Base-by-base conservation (phyloP, 1,284 basidiomycete genomes). In the Paramarasmius palmivorus region DNA sequence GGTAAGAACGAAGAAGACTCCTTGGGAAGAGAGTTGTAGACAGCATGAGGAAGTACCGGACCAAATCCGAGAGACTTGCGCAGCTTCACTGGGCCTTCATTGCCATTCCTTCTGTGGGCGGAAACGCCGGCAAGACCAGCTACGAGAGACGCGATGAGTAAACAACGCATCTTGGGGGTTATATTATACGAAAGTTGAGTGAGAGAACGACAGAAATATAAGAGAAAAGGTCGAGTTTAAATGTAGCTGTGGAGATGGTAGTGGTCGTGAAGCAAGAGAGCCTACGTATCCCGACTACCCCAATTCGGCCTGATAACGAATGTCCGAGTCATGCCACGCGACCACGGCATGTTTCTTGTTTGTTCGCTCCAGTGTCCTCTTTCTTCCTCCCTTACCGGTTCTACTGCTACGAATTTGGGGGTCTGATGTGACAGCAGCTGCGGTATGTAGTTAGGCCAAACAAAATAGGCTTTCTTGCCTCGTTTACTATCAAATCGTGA, bases 1-100 rank as follows among this genome's bases (percentile, higher is more conserved):
- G 72, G 68, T 8, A 69, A 70, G 63, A 81, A 78, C 15, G 68
- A 69, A 59, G 69, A 69, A 56, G 71, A 71, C 32, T 71, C 59
- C 49, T 78, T 70, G 59, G 77, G 79, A 57, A 69, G 74, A n/a
- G 82, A 72, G 54, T 77, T 71, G 72, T 87, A 93, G 35, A 79
- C 78, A 5, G 89, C 84, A 65, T 92, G 87, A 9, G 85, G 81
- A 59, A 86, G 86, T 17, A 77, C 70, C 14, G 91, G 89, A 15
- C 92, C 92, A 65, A 93, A 94, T 10, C 84, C 82, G 46, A 93
- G 78, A 0, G 90, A 82, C 84, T 93, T 93, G 63, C 92, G 82
- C 29, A 49, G 49, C 25, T 52, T 57, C 6, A 57, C 39, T 36
- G 54, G 49, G 17, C 51, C 55, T 39, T 46, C 44, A 32, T 46